Evolutionary conservation across 2,329 filamentous ascomycete species (phyloP).

Genomic region (Cytospora chrysosperma): DNA sequence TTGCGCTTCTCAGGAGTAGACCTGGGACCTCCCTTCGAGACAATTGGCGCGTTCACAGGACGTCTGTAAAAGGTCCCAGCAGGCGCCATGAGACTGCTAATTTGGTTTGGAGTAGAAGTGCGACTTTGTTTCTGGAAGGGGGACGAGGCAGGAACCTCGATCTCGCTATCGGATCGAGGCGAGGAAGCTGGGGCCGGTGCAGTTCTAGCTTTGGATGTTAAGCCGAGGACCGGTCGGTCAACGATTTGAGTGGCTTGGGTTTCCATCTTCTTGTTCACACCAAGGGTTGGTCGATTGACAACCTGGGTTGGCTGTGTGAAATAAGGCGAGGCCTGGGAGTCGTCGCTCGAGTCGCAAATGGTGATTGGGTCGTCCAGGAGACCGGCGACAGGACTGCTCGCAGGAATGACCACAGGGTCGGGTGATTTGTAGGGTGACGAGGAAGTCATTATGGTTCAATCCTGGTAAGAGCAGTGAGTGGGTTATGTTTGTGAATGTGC

Average conservation of each 20-base stretch:
- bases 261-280: slow-evolving; percentile 31
- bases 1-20: slow-evolving; percentile 21
- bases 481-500: background rate
- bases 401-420: slow-evolving; percentile 2
- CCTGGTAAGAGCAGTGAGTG: too few relatives aligned
- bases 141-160: slow-evolving; percentile 90
- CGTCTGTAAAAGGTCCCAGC: slow-evolving; percentile 69
- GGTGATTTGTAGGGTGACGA: slow-evolving; percentile 23
- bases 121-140: slow-evolving; percentile 55
- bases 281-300: slow-evolving; percentile 26
- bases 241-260: slow-evolving; percentile 52
- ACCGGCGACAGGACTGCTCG: slow-evolving; percentile 12
- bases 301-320: slow-evolving; percentile 36
- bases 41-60: slow-evolving; percentile 25
- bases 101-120: slow-evolving; percentile 25
- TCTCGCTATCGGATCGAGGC: slow-evolving; percentile 8
- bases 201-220: background rate
- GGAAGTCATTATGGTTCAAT: slow-evolving; percentile 13
- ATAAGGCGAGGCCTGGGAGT: slow-evolving; percentile 40
- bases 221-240: slow-evolving; percentile 38
- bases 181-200: background rate
- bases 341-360: slow-evolving; percentile 16
- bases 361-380: slow-evolving; percentile 12
- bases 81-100: slow-evolving; percentile 59
- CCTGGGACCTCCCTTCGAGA: slow-evolving; percentile 25